A percentile compares a stretch with the other conserved stretches of the same genome.
These are phyloP conservation scores for Teunomyces kruisii DNA, from an alignment of 805 yeast species.

Conservation along the genomic window DNA sequence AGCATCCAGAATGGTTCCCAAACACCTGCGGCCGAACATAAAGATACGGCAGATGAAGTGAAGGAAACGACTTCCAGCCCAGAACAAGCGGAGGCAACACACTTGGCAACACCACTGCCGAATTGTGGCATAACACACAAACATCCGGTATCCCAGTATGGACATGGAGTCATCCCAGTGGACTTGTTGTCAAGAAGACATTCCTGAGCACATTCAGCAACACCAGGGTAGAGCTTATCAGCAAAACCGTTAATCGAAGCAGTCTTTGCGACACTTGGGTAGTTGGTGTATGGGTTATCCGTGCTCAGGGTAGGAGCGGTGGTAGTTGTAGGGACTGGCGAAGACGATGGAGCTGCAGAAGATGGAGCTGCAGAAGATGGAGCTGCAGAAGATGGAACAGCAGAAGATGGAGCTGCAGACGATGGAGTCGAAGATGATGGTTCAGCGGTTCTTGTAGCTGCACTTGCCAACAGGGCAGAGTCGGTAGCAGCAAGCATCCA, in stretches of 20 bases:
- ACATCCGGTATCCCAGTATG: conserved; percentile 48
- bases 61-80: conserved; percentile 33
- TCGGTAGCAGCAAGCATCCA: conserved; percentile 28
- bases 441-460: conserved; percentile 20
- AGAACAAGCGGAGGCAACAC: conserved; percentile 23
- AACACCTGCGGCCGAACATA: conserved; percentile 37
- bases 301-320: conserved; percentile 17
- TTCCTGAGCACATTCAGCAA: conserved; percentile 38
- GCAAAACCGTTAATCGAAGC: conserved; percentile 50
- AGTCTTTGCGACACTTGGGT: conserved; percentile 48
- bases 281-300: conserved; percentile 33
- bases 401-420: conserved; percentile 18
- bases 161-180: conserved; percentile 40
- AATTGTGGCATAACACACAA: conserved; percentile 42
- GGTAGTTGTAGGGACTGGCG: too few relatives aligned
- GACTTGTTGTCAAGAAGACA: conserved; percentile 38
- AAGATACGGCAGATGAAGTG: conserved; percentile 29
- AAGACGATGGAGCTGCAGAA: conserved; percentile 8
- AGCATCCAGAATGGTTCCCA: conserved; percentile 34
- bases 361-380: too few relatives aligned
- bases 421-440: conserved; percentile 12
- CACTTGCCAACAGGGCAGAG: conserved; percentile 22
- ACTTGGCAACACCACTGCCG: conserved; percentile 32
- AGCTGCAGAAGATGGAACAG: conserved; percentile 2
- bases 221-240: conserved; percentile 19